These are phyloP conservation scores for Geotrichum histeridarum DNA, from an alignment of 1,139 yeast genomes.

Conservation along the genomic window DNA sequence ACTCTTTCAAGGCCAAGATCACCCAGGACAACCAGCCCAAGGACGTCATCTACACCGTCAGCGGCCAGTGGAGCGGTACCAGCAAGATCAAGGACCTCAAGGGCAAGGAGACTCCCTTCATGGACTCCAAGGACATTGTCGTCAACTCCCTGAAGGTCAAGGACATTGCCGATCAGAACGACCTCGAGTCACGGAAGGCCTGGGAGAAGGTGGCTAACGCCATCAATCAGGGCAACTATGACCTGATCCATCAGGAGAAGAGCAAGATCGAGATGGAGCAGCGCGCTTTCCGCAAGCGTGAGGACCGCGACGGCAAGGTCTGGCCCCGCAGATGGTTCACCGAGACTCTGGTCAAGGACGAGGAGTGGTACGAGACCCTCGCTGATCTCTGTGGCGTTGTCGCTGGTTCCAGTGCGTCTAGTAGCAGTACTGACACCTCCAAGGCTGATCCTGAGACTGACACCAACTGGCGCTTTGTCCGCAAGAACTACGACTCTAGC, in stretches of 20 bases:
- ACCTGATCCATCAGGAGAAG: slow-evolving; percentile 67
- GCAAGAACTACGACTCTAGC: slow-evolving; percentile 27
- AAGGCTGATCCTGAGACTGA: slow-evolving; percentile 27
- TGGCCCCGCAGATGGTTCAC: slow-evolving; percentile 81
- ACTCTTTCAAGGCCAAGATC: slow-evolving; percentile 80
- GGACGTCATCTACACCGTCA: slow-evolving; percentile 67
- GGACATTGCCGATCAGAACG: slow-evolving; percentile 70
- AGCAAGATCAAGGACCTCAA: slow-evolving; percentile 45
- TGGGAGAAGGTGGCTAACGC: slow-evolving; percentile 91
- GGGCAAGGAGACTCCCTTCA: slow-evolving; percentile 49
- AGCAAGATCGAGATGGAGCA: slow-evolving; percentile 74
- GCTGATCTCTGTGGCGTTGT: slow-evolving; percentile 24
- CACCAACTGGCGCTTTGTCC: slow-evolving; percentile 31
- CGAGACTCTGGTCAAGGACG: slow-evolving; percentile 25
- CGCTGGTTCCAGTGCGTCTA: slow-evolving; percentile 25
- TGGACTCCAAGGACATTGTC: slow-evolving; percentile 55
- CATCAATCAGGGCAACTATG: slow-evolving; percentile 65
- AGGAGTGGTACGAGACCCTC: slow-evolving; percentile 23
- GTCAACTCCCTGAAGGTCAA: slow-evolving; percentile 64
- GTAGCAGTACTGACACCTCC: slow-evolving; percentile 21
- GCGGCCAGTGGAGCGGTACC: slow-evolving; percentile 89
- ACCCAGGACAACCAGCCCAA: slow-evolving; percentile 52
- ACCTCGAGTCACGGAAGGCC: slow-evolving; percentile 73
- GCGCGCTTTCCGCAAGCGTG: slow-evolving; percentile 71
- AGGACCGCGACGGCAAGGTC: slow-evolving; percentile 51